Percentiles rank a stretch among this genome's conserved stretches.
phyloP scores from a whole-genome alignment of 208 protist genomes.

The Naegleria lovaniensis region DNA sequence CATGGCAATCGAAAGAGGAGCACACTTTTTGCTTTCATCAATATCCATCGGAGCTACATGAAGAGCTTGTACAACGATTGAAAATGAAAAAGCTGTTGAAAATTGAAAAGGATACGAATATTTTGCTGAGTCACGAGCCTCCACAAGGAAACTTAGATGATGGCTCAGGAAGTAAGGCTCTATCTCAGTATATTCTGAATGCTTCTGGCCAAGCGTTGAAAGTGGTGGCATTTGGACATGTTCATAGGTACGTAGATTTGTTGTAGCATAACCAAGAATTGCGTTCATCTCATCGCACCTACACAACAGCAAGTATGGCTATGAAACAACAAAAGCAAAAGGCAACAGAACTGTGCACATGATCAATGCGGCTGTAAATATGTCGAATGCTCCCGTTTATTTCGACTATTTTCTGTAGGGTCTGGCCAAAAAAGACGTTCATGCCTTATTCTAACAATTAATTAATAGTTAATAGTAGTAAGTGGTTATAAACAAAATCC shows the following conservation, averaged over 20 bases:
- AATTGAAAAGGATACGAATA: not conserved
- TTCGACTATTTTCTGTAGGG: not conserved
- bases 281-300: too few species aligned
- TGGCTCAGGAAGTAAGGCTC: not conserved
- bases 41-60: not conserved
- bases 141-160: not conserved
- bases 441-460: too few species aligned
- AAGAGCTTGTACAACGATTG: not conserved
- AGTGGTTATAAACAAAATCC: too few species aligned
- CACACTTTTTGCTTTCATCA: not conserved
- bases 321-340: too few species aligned
- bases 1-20: not conserved
- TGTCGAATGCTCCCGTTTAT: not conserved
- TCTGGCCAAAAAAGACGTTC: too few species aligned
- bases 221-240: not conserved
- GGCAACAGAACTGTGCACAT: too few species aligned
- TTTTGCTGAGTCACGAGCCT: not conserved
- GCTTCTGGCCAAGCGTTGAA: not conserved
- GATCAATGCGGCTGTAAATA: not conserved
- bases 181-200: not conserved
- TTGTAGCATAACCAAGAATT: too few species aligned
- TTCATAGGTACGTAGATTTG: too few species aligned
- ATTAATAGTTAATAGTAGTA: too few species aligned
- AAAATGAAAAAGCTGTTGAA: not conserved
- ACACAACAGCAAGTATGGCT: too few species aligned